A percentile compares a stretch with the other conserved stretches of the same genome.
Evolutionary conservation across 2,329 filamentous ascomycete species (phyloP).

Genomic region (Lecanicillium sp.): DNA sequence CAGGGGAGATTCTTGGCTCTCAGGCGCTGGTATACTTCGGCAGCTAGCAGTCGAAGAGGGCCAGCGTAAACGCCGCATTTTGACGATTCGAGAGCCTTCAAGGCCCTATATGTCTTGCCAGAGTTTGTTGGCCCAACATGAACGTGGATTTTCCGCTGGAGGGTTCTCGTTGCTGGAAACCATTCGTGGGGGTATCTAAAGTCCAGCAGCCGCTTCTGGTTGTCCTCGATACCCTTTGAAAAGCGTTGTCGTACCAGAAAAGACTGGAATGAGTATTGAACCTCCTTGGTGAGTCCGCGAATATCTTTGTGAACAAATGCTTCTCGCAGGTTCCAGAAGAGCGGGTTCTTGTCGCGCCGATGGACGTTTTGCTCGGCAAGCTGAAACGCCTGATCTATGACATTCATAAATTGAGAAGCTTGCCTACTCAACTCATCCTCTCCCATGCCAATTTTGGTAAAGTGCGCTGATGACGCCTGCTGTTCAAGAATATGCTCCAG

Average conservation of each 20-base stretch:
- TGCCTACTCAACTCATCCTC: constrained; percentile 36
- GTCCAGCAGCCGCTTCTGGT: constrained; percentile 64
- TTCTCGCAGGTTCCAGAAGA: constrained; percentile 50
- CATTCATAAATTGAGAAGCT: constrained; percentile 33
- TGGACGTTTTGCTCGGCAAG: constrained; percentile 31
- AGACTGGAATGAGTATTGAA: constrained; percentile 62
- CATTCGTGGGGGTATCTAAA: constrained; percentile 85
- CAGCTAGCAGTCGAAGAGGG: constrained; percentile 77
- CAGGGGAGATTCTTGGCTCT: constrained; percentile 68
- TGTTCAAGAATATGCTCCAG: constrained; percentile 26
- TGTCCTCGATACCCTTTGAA: constrained; percentile 44
- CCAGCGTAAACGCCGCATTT: constrained; percentile 81
- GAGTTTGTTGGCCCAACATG: constrained; percentile 98
- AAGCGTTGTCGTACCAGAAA: constrained; percentile 51
- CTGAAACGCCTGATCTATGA: constrained; percentile 33
- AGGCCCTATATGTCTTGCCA: constrained; percentile 91
- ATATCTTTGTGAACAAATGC: constrained; percentile 48
- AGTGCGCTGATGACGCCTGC: constrained; percentile 15
- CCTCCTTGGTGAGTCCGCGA: constrained; percentile 41
- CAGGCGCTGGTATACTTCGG: constrained; percentile 90
- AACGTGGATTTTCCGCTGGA: constrained; percentile 78
- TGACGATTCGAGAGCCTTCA: constrained; percentile 73
- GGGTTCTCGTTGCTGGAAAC: constrained; percentile 74
- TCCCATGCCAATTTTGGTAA: constrained; percentile 18
- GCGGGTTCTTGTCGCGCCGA: constrained; percentile 36